Percentiles rank a stretch among this genome's conserved stretches.
Conservation (phyloP, 1,284 basidiomycete genomes). For the Taiwanofungus camphoratus region DNA sequence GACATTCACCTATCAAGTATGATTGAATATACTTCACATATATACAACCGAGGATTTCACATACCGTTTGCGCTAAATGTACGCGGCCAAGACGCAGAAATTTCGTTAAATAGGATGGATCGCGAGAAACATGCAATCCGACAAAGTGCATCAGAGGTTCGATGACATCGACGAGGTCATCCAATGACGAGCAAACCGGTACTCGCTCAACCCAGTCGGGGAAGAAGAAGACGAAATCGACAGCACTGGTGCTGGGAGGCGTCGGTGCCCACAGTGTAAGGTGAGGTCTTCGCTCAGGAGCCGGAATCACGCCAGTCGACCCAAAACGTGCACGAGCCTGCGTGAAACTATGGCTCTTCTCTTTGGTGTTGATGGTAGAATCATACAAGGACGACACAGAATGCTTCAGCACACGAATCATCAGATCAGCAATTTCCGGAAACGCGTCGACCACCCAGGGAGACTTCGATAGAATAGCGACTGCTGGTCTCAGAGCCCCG, state of each 20-base stretch:
- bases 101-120: slow-evolving; percentile 59
- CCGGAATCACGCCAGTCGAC: slow-evolving; percentile 43
- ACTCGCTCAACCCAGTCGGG: slow-evolving; percentile 74
- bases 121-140: slow-evolving; percentile 70
- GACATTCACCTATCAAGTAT: slow-evolving; percentile 35
- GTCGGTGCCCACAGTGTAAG: slow-evolving; percentile 70
- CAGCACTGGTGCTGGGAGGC: slow-evolving; percentile 65
- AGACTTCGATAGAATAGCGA: slow-evolving; percentile 77
- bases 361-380: slow-evolving; percentile 41
- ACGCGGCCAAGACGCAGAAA: slow-evolving; percentile 52
- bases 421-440: slow-evolving; percentile 79
- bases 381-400: slow-evolving; percentile 71
- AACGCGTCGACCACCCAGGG: slow-evolving; percentile 84
- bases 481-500: slow-evolving; percentile 75
- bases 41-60: slow-evolving; percentile 11
- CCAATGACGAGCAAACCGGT: slow-evolving; percentile 56
- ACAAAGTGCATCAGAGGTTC: slow-evolving; percentile 76
- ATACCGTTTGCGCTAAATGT: slow-evolving; percentile 40
- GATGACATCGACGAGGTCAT: slow-evolving; percentile 68
- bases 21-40: background rate
- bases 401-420: slow-evolving; percentile 68
- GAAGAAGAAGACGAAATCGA: slow-evolving; percentile 86
- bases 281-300: slow-evolving; percentile 50
- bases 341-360: slow-evolving; percentile 53
- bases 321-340: slow-evolving; percentile 60